These are phyloP conservation scores for Boletus edulis DNA, from an alignment of 768 basidiomycete species.

Conservation along the genomic window DNA sequence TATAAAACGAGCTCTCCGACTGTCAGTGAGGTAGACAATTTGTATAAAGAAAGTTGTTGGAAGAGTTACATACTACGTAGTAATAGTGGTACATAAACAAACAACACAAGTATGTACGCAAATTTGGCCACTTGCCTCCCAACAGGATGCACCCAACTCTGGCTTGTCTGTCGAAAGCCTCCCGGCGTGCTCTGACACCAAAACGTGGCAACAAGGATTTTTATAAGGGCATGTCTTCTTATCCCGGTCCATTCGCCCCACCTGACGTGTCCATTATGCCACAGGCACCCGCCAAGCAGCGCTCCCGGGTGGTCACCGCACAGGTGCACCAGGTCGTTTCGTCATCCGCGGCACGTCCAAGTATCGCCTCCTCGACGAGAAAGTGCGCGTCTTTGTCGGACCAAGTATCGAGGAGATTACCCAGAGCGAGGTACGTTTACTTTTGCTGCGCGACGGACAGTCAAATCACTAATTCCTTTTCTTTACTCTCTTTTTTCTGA, in stretches of 20 bases:
- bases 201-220: slow-evolving; percentile 94
- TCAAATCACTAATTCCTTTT: neutral
- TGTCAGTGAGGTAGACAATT: too few species aligned
- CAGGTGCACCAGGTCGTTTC: slow-evolving; percentile 86
- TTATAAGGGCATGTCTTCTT: slow-evolving; percentile 75
- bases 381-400: slow-evolving; percentile 82
- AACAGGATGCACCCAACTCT: slow-evolving; percentile 64
- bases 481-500: neutral
- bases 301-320: slow-evolving; percentile 81
- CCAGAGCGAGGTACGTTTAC: slow-evolving; percentile 49
- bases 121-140: neutral
- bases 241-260: neutral
- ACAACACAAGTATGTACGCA: neutral
- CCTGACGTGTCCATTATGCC: neutral
- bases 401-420: slow-evolving; percentile 67
- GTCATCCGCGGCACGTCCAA: slow-evolving; percentile 74
- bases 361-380: slow-evolving; percentile 77
- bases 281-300: slow-evolving; percentile 80
- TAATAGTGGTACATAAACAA: neutral
- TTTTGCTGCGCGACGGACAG: neutral
- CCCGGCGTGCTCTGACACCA: slow-evolving; percentile 74
- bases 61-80: too few species aligned
- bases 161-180: slow-evolving; percentile 77
- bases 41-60: too few species aligned
- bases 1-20: too few species aligned